Conservation (phyloP, 1,139 yeast species). For the Scheffersomyces stambukii region DNA sequence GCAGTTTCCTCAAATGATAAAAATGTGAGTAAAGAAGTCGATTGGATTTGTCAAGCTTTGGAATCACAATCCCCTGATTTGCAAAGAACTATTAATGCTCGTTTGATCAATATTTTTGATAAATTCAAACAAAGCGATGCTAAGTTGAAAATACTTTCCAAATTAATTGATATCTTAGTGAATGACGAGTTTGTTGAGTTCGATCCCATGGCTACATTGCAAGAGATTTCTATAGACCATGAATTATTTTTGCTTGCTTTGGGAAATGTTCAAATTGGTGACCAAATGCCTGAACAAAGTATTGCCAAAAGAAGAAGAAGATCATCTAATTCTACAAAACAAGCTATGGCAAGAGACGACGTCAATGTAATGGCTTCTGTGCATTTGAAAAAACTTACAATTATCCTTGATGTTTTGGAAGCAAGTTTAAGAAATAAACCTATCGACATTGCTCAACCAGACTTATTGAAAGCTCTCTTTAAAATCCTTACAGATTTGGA, state of each 20-base stretch:
- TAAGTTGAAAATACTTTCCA: conserved; percentile 54
- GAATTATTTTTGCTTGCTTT: conserved; percentile 47
- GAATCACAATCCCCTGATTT: conserved; percentile 39
- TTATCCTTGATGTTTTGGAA: conserved; percentile 77
- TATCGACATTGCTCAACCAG: conserved; percentile 36
- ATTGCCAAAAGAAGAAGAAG: conserved; percentile 73
- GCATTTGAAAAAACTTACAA: conserved; percentile 74
- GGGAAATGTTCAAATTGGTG: conserved; percentile 43
- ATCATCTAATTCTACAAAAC: conserved; percentile 72
- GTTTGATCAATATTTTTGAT: conserved; percentile 52
- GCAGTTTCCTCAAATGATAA: conserved; percentile 43
- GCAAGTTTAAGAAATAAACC: conserved; percentile 25
- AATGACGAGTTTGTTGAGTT: conserved; percentile 36
- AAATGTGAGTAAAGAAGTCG: conserved; percentile 46
- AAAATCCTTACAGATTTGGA: conserved; percentile 79
- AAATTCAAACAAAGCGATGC: conserved; percentile 49
- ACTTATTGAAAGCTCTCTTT: conserved; percentile 56
- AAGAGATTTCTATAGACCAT: conserved; percentile 42
- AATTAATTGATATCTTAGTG: conserved; percentile 54
- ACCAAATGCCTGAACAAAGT: conserved; percentile 42
- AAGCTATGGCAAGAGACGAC: conserved; percentile 68
- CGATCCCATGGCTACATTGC: conserved; percentile 54
- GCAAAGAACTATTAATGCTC: conserved; percentile 51
- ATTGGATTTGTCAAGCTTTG: conserved; percentile 55
- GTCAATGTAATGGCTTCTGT: conserved; percentile 69